phyloP scores from a whole-genome alignment of 2,329 filamentous ascomycete species.

The Pezicula neosporulosa region DNA sequence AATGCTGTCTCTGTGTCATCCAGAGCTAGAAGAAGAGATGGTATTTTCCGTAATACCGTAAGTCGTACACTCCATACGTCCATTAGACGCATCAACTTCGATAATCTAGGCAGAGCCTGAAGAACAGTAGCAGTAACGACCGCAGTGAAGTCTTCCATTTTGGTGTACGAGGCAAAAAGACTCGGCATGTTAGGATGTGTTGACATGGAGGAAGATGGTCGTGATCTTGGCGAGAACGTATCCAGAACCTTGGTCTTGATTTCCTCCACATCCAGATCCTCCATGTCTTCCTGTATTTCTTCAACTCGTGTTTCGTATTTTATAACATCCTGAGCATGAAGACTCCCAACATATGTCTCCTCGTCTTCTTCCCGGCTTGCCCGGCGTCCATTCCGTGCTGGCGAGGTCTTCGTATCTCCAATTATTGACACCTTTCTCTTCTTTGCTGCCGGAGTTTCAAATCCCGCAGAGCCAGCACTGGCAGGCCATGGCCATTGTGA shows the following conservation, averaged over 20 bases:
- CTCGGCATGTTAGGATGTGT: conserved; percentile 34
- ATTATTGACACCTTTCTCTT: conserved; percentile 33
- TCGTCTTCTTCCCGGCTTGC: conserved; percentile 4
- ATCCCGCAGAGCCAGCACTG: conserved; percentile 46
- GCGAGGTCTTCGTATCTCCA: not conserved
- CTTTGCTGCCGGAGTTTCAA: conserved; percentile 44
- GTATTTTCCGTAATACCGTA: conserved; percentile 69
- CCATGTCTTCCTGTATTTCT: conserved; percentile 67
- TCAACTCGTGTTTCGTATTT: conserved; percentile 71
- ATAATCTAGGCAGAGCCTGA: conserved; percentile 80
- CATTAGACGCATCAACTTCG: conserved; percentile 69
- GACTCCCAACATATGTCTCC: conserved; percentile 49
- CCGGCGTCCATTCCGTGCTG: conserved; percentile 5
- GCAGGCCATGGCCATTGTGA: conserved; percentile 55
- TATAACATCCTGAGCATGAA: conserved; percentile 61
- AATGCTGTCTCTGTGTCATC: conserved; percentile 64
- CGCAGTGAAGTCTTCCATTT: conserved; percentile 85
- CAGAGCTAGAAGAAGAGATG: conserved; percentile 63
- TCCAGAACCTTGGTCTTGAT: conserved; percentile 85
- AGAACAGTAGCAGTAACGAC: conserved; percentile 88
- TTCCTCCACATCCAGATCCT: conserved; percentile 74
- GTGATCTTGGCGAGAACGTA: conserved; percentile 61
- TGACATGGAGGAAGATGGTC: conserved; percentile 46
- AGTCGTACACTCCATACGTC: conserved; percentile 76
- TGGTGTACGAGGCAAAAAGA: conserved; percentile 53